These are phyloP conservation scores for Coemansia sp. DNA, from an alignment of 192 early-diverging fungal species.

Conservation along the genomic window DNA sequence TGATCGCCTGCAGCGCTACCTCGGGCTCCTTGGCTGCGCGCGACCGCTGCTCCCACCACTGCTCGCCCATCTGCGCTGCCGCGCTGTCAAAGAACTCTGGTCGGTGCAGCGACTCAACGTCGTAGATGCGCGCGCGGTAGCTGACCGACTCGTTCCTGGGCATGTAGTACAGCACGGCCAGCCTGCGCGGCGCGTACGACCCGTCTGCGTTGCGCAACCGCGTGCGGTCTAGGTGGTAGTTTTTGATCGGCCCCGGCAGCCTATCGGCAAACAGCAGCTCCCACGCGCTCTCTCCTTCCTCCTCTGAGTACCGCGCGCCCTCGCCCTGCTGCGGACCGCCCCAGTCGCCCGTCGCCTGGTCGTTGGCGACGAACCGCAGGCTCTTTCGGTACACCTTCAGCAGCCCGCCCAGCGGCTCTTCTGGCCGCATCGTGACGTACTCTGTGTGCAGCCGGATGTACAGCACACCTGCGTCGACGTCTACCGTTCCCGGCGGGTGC, in stretches of 20 bases:
- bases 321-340: neutral
- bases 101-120: conserved; percentile 37
- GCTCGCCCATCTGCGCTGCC: conserved; percentile 2
- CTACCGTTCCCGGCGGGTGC: conserved; percentile 20
- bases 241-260: conserved; percentile 43
- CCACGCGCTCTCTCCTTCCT: conserved; percentile 23
- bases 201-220: conserved; percentile 38
- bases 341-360: neutral
- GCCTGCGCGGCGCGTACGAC: conserved; percentile 27
- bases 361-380: conserved; percentile 19
- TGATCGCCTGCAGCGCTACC: conserved; percentile 11
- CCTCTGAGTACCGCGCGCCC: neutral
- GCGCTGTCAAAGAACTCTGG: conserved; percentile 18
- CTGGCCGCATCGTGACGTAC: conserved; percentile 28
- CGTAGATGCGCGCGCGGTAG: conserved; percentile 40
- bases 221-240: conserved; percentile 43
- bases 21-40: conserved; percentile 5
- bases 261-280: conserved; percentile 53
- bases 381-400: conserved; percentile 48
- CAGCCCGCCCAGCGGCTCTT: conserved; percentile 40
- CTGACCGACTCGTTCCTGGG: conserved; percentile 30
- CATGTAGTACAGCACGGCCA: conserved; percentile 48
- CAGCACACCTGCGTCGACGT: conserved; percentile 35
- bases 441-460: conserved; percentile 48
- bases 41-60: conserved; percentile 24